phyloP scores from a whole-genome alignment of 2,329 filamentous ascomycete species.

The Geosmithia flava region DNA sequence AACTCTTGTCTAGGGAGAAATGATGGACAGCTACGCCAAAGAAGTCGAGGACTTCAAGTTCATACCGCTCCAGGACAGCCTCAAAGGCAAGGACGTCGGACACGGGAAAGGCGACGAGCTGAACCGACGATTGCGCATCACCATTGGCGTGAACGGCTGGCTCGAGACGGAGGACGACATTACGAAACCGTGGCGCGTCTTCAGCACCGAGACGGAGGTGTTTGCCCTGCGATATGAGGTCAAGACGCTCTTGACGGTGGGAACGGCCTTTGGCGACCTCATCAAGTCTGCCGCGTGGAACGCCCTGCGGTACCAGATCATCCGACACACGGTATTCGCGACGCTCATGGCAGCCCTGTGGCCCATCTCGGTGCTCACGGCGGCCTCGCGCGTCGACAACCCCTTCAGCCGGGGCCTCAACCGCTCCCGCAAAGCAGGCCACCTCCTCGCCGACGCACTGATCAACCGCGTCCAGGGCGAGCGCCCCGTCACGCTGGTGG shows the following conservation, averaged over 20 bases:
- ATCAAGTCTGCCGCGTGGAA: slow-evolving; percentile 66
- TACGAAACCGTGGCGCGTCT: slow-evolving; percentile 64
- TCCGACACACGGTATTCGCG: slow-evolving; percentile 59
- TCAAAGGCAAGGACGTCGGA: slow-evolving; percentile 13
- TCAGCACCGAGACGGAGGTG: slow-evolving; percentile 60
- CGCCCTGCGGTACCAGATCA: slow-evolving; percentile 60
- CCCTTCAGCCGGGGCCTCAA: slow-evolving; percentile 69
- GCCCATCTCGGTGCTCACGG: slow-evolving; percentile 54
- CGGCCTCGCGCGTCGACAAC: slow-evolving; percentile 63
- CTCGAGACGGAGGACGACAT: slow-evolving; percentile 64
- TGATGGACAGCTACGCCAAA: slow-evolving; percentile 78
- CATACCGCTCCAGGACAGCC: slow-evolving; percentile 51
- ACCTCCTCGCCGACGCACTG: slow-evolving; percentile 69
- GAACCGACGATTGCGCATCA: slow-evolving; percentile 55
- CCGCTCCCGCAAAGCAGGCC: slow-evolving; percentile 68
- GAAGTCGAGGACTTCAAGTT: slow-evolving; percentile 78
- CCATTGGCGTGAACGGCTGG: slow-evolving; percentile 83
- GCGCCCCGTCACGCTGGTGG: slow-evolving; percentile 66
- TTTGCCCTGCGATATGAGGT: slow-evolving; percentile 82
- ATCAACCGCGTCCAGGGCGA: slow-evolving; percentile 76
- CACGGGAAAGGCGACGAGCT: slow-evolving; percentile 10
- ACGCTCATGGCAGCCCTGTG: slow-evolving; percentile 57
- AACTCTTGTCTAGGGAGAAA: slow-evolving; percentile 44
- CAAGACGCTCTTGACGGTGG: slow-evolving; percentile 62
- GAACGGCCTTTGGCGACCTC: slow-evolving; percentile 58